These are phyloP conservation scores for Colletotrichum sp. DNA, from an alignment of 2,329 filamentous ascomycete species.

Conservation along the genomic window DNA sequence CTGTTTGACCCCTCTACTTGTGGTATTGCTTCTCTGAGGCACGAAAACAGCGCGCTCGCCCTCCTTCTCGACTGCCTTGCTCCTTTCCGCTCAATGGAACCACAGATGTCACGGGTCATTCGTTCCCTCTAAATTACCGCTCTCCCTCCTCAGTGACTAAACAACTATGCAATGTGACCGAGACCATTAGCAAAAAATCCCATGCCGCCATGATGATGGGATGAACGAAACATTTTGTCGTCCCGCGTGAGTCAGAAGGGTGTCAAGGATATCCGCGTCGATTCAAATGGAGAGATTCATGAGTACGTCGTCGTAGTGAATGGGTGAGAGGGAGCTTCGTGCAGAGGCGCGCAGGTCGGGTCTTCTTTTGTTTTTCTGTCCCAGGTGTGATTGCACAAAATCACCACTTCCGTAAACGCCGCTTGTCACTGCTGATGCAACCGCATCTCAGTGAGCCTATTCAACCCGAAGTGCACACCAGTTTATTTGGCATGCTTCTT, in stretches of 20 bases:
- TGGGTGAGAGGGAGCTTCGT: neutral
- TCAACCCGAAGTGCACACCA: neutral
- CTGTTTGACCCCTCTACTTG: neutral
- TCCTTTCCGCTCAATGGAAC: neutral
- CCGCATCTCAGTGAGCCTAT: neutral
- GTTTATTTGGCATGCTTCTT: conserved; percentile 72
- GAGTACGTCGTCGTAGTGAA: conserved; percentile 14
- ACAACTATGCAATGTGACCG: conserved; percentile 21
- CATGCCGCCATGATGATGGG: conserved; percentile 13
- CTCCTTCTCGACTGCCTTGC: neutral
- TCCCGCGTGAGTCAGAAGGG: conserved; percentile 13
- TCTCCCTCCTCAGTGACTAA: conserved; percentile 10
- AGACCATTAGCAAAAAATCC: conserved; percentile 20
- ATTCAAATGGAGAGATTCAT: conserved; percentile 14
- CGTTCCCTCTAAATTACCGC: conserved; percentile 19
- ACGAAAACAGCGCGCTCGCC: neutral
- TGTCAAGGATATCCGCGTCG: conserved; percentile 18
- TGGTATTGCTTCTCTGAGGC: conserved; percentile 2
- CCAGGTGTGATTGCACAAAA: neutral
- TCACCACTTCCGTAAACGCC: neutral
- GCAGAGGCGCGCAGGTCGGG: neutral
- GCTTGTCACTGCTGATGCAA: neutral
- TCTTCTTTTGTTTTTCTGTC: neutral
- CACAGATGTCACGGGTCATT: conserved; percentile 3
- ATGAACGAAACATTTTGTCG: conserved; percentile 19